These are phyloP conservation scores for Botrytis aclada DNA, from an alignment of 2,329 filamentous ascomycete species.

Conservation along the genomic window DNA sequence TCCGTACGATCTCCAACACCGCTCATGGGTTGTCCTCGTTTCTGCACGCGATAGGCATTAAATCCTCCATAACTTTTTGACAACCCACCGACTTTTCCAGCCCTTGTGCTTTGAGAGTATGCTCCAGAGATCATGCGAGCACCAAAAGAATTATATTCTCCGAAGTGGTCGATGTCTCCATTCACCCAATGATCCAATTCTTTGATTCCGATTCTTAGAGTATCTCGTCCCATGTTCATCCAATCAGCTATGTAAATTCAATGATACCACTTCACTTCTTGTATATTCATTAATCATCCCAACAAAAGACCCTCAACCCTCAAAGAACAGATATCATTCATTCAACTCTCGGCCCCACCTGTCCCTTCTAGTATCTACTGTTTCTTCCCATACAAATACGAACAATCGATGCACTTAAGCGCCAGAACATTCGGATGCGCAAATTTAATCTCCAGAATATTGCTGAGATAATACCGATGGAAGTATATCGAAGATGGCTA, in stretches of 20 bases:
- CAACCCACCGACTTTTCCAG: slow-evolving; percentile 4
- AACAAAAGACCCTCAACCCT: neutral
- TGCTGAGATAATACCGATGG: neutral
- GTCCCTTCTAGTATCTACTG: neutral
- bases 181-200: neutral
- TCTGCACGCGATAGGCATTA: neutral
- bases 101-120: neutral
- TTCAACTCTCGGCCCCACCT: neutral
- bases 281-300: neutral
- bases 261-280: neutral
- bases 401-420: neutral
- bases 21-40: neutral
- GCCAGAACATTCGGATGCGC: neutral
- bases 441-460: neutral
- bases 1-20: neutral
- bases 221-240: neutral
- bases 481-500: neutral
- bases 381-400: neutral
- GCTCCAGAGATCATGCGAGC: neutral
- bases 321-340: neutral
- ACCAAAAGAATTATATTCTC: neutral
- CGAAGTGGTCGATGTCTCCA: neutral
- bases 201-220: neutral
- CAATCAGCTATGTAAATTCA: neutral
- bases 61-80: neutral